Evolutionary conservation across 2,329 filamentous ascomycete genomes (phyloP).

Genomic region (Davidsoniella eucalypti): DNA sequence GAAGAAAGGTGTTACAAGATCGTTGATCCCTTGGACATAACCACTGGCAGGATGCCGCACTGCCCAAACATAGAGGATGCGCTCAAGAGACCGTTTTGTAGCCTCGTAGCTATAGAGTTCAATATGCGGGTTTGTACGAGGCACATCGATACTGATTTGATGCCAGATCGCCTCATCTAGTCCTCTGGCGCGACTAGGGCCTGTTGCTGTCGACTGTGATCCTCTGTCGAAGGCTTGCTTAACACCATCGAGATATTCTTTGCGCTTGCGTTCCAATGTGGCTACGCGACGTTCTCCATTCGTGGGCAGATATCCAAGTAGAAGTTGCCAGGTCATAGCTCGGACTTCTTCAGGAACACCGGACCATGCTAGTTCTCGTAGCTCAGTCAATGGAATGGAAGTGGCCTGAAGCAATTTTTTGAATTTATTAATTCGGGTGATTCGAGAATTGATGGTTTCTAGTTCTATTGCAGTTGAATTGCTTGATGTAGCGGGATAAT

Average conservation of each 20-base stretch:
- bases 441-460: constrained; percentile 72
- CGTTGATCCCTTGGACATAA: constrained; percentile 97
- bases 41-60: constrained; percentile 93
- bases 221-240: constrained; percentile 53
- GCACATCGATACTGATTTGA: constrained; percentile 97
- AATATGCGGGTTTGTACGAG: constrained; percentile 88
- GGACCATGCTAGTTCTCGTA: constrained; percentile 80
- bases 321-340: constrained; percentile 96
- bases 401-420: constrained; percentile 89
- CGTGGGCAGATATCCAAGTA: constrained; percentile 91
- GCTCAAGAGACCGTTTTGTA: constrained; percentile 82
- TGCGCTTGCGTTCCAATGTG: constrained; percentile 83
- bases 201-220: constrained; percentile 14
- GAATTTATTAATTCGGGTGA: constrained; percentile 95
- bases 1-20: constrained; percentile 94
- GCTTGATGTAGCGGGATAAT: constrained; percentile 58
- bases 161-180: constrained; percentile 98
- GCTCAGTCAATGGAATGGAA: constrained; percentile 68
- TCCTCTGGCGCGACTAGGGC: constrained; percentile 35
- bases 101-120: constrained; percentile 92
- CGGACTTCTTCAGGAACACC: constrained; percentile 89
- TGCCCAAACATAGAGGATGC: constrained; percentile 94
- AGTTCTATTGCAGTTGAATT: constrained; percentile 68
- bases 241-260: constrained; percentile 91
- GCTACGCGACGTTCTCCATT: constrained; percentile 84